A percentile compares a stretch with the other conserved stretches of the same genome.
These are phyloP conservation scores for Didymella segeticola DNA, from an alignment of 2,329 filamentous ascomycete genomes.

Conservation along the genomic window DNA sequence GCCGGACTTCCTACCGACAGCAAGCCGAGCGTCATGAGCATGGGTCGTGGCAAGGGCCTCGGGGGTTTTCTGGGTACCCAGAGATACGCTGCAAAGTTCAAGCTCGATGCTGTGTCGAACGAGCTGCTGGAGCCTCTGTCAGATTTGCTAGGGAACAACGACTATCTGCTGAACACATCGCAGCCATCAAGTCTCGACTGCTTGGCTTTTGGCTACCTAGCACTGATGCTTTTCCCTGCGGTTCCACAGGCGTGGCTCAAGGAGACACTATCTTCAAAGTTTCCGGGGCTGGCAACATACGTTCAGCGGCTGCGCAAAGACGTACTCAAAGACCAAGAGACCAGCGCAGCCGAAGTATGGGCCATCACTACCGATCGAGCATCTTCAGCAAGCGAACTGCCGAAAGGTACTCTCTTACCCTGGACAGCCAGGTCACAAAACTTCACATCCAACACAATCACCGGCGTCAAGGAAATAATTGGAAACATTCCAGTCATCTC, in stretches of 20 bases:
- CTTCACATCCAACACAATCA: slow-evolving; percentile 17
- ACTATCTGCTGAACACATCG: slow-evolving; percentile 61
- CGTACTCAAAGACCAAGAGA: slow-evolving; percentile 32
- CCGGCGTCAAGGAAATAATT: slow-evolving; percentile 29
- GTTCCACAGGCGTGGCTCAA: slow-evolving; percentile 69
- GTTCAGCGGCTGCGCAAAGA: slow-evolving; percentile 44
- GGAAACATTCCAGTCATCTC: slow-evolving; percentile 35
- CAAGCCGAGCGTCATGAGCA: slow-evolving; percentile 52
- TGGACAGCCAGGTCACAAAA: slow-evolving; percentile 30
- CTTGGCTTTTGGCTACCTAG: slow-evolving; percentile 79
- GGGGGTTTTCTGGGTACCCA: slow-evolving; percentile 68
- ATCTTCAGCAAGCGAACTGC: neutral
- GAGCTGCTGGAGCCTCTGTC: slow-evolving; percentile 74
- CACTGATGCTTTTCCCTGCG: slow-evolving; percentile 70
- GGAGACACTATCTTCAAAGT: slow-evolving; percentile 61
- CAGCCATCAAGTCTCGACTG: slow-evolving; percentile 75
- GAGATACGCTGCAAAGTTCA: slow-evolving; percentile 75
- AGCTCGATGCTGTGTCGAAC: slow-evolving; percentile 74
- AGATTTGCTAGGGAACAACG: slow-evolving; percentile 63
- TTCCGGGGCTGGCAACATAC: slow-evolving; percentile 49
- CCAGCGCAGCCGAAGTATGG: slow-evolving; percentile 37
- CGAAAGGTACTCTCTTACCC: slow-evolving; percentile 23
- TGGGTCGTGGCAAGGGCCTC: slow-evolving; percentile 65
- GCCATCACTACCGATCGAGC: slow-evolving; percentile 26
- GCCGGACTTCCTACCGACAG: slow-evolving; percentile 47